Evolutionary conservation across 1,284 basidiomycete genomes (phyloP), one percentile per base, ranked within the genome.

Genomic region (Macrocystidia cucumis): DNA sequence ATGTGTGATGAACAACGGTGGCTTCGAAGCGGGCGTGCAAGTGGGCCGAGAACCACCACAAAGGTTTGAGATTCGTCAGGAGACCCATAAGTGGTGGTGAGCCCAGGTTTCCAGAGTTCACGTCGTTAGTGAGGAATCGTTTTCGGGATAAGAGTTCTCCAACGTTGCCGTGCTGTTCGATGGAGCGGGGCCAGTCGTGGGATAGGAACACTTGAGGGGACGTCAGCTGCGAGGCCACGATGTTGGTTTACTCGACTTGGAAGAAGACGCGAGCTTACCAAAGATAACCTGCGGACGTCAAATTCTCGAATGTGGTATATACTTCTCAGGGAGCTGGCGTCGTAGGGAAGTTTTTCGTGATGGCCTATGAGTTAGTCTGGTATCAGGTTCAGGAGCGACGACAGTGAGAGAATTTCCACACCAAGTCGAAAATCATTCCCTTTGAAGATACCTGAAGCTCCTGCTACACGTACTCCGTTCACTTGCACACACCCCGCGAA

Each of bases 11-110:
- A 3, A 69, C 52, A 4, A 91, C 71, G 0, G 67, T 67, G 1
- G 89, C 89, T 44, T 83, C 77, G 44, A 79, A 82, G 33, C 85
- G 82, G 42, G 87, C 84, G 54, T 99, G 96, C 33, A 98, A 51
- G 62, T 99, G 96, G 0, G 93, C 96, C 1, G 90, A 65, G 56
- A 98, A 98, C 96, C 96, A 99, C 73, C 87, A 88, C n/a, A 68
- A 52, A 0, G 96, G 93, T 51, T 78, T 73, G 21, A 98, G 65
- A 8, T 67, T 78, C 20, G 65, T 64, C 14, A 98, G 60, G 1
- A 98, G 65, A 9, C 76, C 75, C 66, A 88, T 79, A 19, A 97
- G 63, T 0, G 95, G 93, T 6, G 92, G 92, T 0, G 90, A 93
- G 2, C 96, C 95, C 3, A 98, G 72, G 2, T 67, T 70, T 16